These are phyloP conservation scores for Lactarius psammicola DNA, from an alignment of 768 basidiomycete genomes.

Conservation along the genomic window DNA sequence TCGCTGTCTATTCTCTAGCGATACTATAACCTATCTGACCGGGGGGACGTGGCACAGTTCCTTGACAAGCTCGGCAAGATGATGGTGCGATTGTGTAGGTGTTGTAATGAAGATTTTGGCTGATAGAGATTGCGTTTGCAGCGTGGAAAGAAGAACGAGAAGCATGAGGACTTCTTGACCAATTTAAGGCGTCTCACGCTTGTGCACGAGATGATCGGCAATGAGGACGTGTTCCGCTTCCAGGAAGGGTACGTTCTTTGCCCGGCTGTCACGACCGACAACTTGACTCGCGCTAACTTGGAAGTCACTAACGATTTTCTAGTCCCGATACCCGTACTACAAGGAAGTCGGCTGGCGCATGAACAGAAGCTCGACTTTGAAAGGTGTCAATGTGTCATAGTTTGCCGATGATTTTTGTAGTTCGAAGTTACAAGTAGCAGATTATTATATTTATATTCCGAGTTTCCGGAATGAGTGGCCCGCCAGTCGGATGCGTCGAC, in stretches of 20 bases:
- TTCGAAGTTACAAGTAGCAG: not conserved
- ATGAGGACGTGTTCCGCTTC: constrained; percentile 30
- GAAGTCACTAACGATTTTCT: not conserved
- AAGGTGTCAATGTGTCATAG: not conserved
- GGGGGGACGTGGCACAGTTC: constrained; percentile 28
- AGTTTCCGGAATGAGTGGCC: not conserved
- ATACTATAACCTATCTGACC: not conserved
- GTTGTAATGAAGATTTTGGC: not conserved
- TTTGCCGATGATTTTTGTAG: not conserved
- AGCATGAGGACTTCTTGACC: constrained; percentile 42
- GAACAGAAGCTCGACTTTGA: not conserved
- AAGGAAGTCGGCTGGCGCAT: not conserved
- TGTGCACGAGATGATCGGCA: constrained; percentile 38
- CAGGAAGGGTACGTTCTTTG: constrained; percentile 21
- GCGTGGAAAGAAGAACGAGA: constrained; percentile 38
- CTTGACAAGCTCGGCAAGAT: constrained; percentile 41
- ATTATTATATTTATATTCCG: not conserved
- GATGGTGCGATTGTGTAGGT: constrained; percentile 24
- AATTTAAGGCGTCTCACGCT: constrained; percentile 43
- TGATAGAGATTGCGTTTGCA: constrained; percentile 20
- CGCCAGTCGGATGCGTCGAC: not conserved
- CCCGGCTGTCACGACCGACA: not conserved
- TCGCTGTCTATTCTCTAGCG: not conserved
- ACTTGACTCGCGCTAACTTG: not conserved
- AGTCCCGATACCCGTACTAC: constrained; percentile 2